Base-by-base conservation (phyloP, 495 filamentous ascomycete genomes). In the Aspergillus coremiiformis region DNA sequence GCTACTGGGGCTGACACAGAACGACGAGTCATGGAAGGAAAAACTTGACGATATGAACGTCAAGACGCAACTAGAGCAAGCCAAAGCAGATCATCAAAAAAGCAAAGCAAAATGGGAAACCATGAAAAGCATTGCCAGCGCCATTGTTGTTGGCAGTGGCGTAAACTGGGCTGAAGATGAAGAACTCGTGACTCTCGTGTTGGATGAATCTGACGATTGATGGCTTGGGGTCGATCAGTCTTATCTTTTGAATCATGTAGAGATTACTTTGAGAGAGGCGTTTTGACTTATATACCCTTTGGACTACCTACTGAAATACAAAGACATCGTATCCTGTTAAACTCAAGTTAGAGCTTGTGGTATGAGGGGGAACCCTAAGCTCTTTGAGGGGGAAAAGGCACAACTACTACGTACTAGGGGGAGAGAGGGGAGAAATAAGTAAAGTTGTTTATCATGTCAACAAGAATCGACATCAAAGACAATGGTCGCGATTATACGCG, bases 111-210 rank as follows among this genome's bases (percentile, higher is more conserved):
- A 73, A 57, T 88, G 85, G 84, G 81, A 81, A 46, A 78, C 82
- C 32, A 80, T 92, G 70, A 90, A 91, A 67, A 84, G 77, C 33
- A 78, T 87, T 22, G 76, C 84, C 11, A 85, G 83, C 49, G 87
- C 81, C 4, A 75, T 87, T 32, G 78, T 96, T 27, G 88, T 84
- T 20, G 88, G 85, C 6, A 95, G 90, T 64, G 90, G 90, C 39
- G 69, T 93, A 29, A 80, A 95, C 56, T 96, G 90, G 90, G 82
- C 79, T 19, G 73, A 80, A 42, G 82, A 95, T 65, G 78, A 82
- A 35, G 74, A 71, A 47, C 72, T 95, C 49, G 70, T 81, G 53
- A 81, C 79, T 43, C 71, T 93, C 53, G 90, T 95, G 19, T 72
- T 95, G 49, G 87, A 91, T 65, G 77, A 82, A 49, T 83, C 85